Evolutionary conservation across 2,329 filamentous ascomycete genomes (phyloP), one percentile per base, ranked within the genome.

Genomic region (Paraconiothyrium sp.): DNA sequence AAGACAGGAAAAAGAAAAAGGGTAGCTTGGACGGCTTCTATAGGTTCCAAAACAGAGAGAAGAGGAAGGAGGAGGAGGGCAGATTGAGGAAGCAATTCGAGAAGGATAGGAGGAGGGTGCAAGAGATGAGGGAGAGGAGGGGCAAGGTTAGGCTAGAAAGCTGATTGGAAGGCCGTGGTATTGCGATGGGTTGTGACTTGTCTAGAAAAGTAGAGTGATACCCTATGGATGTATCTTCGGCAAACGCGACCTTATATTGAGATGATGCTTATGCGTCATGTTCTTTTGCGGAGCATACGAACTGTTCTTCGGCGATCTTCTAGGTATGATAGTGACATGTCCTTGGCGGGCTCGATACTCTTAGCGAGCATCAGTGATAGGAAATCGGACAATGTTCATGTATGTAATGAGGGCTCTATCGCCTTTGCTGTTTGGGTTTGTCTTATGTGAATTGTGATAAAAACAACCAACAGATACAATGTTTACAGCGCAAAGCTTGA

Each of bases 11-110:
- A 80, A 88, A 86, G 81, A 86, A 84, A 73, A 84, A 86, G 63
- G 88, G 89, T 1, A 69, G 71, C 54, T 74, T 73, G 58, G 82
- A 88, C 67, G 89, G 92, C 75, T 95, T 96, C 78, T 96, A 96
- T 79, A 84, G 92, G 59, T 96, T 94, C 84, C 92, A 96, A 85
- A 85, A 87, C 71, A 82, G 92, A 52, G 91, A 96, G 83, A 89
- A 87, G 82, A 88, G 88, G 81, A 95, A 95, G 84, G 87, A 88
- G 72, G 86, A 89, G 71, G 90, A 93, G 77, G 83, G 85, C 47
- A 86, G 90, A 71, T 77, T 95, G 76, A 79, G 92, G 67, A 88
- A 83, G 80, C 84, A 85, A 73, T 96, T 95, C 76, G 90, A 93
- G 73, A 88, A 92, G 76, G 92, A 95, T 81, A 86, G 86, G 80